Evolutionary conservation across 345 rosid species (phyloP).

Genomic region (Arabidopsis thaliana): DNA sequence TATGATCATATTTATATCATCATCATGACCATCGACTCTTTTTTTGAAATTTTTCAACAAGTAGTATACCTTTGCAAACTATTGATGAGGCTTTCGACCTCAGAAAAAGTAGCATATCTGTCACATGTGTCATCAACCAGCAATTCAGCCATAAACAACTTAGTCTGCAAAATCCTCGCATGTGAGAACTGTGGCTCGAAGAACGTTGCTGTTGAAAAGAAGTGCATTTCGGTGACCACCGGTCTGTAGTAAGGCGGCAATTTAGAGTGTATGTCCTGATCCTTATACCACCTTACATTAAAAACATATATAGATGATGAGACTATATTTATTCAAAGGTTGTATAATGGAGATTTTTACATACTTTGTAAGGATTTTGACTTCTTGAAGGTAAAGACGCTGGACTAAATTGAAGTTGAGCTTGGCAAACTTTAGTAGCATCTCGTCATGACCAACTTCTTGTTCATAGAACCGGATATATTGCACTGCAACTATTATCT

Average conservation of each 20-base stretch:
- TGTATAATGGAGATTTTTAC: not conserved
- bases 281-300: not conserved
- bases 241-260: not conserved
- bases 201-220: not conserved
- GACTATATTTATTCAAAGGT: not conserved
- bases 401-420: constrained; percentile 23
- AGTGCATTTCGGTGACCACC: not conserved
- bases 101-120: not conserved
- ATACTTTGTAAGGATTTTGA: constrained; percentile 26
- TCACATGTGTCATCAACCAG: not conserved
- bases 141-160: not conserved
- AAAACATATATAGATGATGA: not conserved
- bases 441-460: constrained; percentile 8
- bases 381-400: not conserved
- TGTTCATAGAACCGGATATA: constrained; percentile 10
- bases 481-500: not conserved
- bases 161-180: not conserved
- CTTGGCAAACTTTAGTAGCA: constrained; percentile 28
- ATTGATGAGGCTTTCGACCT: not conserved
- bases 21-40: not conserved
- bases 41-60: not conserved
- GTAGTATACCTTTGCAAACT: not conserved
- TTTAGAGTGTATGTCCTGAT: not conserved
- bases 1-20: not conserved
- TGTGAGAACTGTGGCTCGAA: not conserved